A percentile compares a stretch with the other conserved stretches of the same genome.
Evolutionary conservation across 805 yeast species (phyloP).

Genomic region (Lipomyces sp.): DNA sequence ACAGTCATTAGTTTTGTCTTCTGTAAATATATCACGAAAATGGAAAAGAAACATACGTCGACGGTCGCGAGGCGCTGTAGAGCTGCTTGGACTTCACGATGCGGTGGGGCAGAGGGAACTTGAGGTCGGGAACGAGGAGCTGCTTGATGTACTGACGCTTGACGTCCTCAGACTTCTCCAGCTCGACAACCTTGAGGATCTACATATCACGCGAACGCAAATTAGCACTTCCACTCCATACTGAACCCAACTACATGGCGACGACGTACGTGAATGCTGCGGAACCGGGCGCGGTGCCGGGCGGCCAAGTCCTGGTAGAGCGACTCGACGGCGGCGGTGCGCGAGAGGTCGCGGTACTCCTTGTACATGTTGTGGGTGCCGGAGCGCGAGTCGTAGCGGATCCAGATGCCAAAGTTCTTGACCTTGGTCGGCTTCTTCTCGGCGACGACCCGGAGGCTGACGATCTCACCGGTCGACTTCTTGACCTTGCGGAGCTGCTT

Average conservation of each 20-base stretch:
- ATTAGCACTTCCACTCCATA: no score
- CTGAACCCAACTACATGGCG: background rate
- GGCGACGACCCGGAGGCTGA: conserved; percentile 79
- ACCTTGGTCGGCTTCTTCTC: conserved; percentile 99
- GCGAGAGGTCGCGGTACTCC: conserved; percentile 99
- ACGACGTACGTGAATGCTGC: conserved; percentile 77
- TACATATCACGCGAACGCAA: no score
- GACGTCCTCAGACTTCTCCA: conserved; percentile 95
- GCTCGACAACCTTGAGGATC: conserved; percentile 96
- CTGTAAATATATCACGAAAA: background rate
- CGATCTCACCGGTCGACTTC: conserved; percentile 99
- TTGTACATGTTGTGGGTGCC: conserved; percentile 99
- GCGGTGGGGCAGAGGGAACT: conserved; percentile 99
- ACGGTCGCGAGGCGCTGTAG: conserved; percentile 89
- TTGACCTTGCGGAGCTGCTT: conserved; percentile 99
- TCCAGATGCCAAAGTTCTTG: conserved; percentile 99
- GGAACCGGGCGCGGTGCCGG: conserved; percentile 99
- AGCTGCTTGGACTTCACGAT: conserved; percentile 83
- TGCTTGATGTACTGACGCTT: conserved; percentile 99
- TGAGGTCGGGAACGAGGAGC: conserved; percentile 89
- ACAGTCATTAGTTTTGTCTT: background rate
- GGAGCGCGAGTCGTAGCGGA: conserved; percentile 99
- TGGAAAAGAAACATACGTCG: conserved; percentile 49
- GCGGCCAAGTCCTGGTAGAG: conserved; percentile 99
- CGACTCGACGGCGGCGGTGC: conserved; percentile 97